A percentile compares a stretch with the other conserved stretches of the same genome.
Conservation (phyloP, 257 asterid genomes). For the Solanum gandarillasii region DNA sequence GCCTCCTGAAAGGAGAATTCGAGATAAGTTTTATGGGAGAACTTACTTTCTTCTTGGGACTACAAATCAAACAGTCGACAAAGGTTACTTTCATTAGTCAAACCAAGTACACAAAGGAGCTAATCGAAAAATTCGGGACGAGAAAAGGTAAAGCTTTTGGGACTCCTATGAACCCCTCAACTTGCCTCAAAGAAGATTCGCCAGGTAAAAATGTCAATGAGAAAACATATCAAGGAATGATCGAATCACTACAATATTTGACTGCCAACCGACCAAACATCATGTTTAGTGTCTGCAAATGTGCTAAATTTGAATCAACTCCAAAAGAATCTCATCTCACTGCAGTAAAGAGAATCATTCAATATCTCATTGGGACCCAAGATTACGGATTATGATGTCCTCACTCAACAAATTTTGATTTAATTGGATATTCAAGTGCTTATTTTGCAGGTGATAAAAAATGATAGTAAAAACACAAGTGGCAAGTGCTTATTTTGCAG, state of each 20-base stretch:
- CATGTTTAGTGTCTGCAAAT: not conserved
- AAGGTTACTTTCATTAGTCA: not conserved
- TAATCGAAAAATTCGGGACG: not conserved
- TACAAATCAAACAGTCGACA: not conserved
- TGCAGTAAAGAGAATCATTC: not conserved
- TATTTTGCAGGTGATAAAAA: not conserved
- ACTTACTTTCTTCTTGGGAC: not conserved
- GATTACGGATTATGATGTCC: not conserved
- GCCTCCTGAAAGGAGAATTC: not conserved
- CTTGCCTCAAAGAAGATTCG: not conserved
- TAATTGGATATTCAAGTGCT: not conserved
- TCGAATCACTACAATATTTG: not conserved
- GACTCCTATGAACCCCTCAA: not conserved
- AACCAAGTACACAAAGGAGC: not conserved
- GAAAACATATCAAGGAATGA: not conserved
- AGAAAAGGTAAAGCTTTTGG: not conserved
- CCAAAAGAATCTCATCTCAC: not conserved
- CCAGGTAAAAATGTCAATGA: not conserved
- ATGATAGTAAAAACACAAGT: not conserved
- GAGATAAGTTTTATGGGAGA: not conserved
- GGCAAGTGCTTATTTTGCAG: not conserved
- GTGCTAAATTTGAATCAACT: not conserved
- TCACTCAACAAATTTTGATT: not conserved
- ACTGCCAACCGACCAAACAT: not conserved
- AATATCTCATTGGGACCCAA: not conserved